phyloP scores from a whole-genome alignment of 1,284 basidiomycete species.

The Chalciporus piperatoides region DNA sequence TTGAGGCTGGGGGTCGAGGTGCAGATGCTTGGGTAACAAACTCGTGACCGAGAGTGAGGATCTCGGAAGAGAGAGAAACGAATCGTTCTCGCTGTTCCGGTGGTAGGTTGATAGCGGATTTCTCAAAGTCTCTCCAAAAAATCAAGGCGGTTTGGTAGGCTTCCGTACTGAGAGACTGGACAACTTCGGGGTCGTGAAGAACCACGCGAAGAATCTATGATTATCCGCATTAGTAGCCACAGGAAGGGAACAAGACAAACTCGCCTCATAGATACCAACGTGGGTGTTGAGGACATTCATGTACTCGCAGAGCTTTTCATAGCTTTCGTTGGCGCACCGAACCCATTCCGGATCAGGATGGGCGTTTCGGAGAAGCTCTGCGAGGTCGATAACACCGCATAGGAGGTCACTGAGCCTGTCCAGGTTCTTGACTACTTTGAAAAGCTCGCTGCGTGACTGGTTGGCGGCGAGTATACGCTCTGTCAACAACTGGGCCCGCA shows the following conservation, averaged over 20 bases:
- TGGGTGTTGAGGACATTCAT: constrained; percentile 98
- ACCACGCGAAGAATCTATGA: constrained; percentile 61
- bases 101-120: constrained; percentile 91
- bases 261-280: constrained; percentile 86
- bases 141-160: constrained; percentile 84
- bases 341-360: constrained; percentile 88
- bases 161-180: constrained; percentile 60
- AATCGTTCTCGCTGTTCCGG: constrained; percentile 75
- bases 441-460: constrained; percentile 66
- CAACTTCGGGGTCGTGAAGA: constrained; percentile 58
- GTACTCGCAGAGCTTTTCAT: constrained; percentile 91
- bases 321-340: constrained; percentile 79
- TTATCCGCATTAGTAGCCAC: constrained; percentile 6
- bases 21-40: constrained; percentile 71
- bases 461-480: constrained; percentile 66
- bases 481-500: constrained; percentile 71
- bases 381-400: constrained; percentile 95
- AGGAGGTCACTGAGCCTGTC: constrained; percentile 94
- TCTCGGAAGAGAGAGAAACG: constrained; percentile 88
- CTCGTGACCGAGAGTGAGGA: constrained; percentile 83
- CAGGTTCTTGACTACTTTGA: constrained; percentile 88
- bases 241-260: constrained; percentile 25
- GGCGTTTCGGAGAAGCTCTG: constrained; percentile 89
- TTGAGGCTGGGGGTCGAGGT: constrained; percentile 59
- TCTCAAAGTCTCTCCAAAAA: constrained; percentile 96